Evolutionary conservation across 768 basidiomycete species (phyloP).

Genomic region (Trametes meyenii): DNA sequence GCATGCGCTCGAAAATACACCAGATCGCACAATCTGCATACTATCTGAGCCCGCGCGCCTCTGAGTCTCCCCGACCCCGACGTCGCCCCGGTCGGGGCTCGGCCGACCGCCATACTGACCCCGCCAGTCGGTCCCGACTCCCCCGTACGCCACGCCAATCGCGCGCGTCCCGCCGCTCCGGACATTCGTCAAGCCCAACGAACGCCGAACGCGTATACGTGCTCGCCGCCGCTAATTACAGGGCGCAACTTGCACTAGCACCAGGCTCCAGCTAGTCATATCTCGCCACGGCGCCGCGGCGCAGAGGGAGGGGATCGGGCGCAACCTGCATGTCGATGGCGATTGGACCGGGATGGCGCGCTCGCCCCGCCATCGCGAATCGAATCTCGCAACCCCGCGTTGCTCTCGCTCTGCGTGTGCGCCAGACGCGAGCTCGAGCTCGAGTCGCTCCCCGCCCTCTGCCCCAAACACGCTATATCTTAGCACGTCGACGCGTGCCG

Average conservation of each 20-base stretch:
- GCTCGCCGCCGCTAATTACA: background rate
- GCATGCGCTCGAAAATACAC: background rate
- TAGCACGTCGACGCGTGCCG: too few species aligned
- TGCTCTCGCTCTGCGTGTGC: background rate
- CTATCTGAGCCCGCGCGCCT: background rate
- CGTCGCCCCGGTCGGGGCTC: conserved; percentile 4
- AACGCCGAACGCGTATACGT: background rate
- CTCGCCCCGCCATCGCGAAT: background rate
- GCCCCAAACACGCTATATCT: background rate
- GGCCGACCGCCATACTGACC: background rate
- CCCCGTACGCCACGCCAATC: too few species aligned
- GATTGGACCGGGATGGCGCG: background rate
- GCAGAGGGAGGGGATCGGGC: too few species aligned
- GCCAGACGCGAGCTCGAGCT: too few species aligned
- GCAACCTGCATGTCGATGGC: background rate
- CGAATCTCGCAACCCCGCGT: background rate
- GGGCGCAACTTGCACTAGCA: too few species aligned
- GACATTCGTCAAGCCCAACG: too few species aligned
- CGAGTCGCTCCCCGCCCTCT: too few species aligned
- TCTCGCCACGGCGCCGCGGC: background rate
- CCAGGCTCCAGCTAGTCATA: too few species aligned
- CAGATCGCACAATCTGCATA: background rate
- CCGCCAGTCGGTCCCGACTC: conserved; percentile 2
- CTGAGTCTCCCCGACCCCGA: background rate
- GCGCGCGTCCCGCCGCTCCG: too few species aligned